Evolutionary conservation across 331 rosid genomes (phyloP), one percentile per base, ranked within the genome.

Genomic region (Erythrophleum ivorense): DNA sequence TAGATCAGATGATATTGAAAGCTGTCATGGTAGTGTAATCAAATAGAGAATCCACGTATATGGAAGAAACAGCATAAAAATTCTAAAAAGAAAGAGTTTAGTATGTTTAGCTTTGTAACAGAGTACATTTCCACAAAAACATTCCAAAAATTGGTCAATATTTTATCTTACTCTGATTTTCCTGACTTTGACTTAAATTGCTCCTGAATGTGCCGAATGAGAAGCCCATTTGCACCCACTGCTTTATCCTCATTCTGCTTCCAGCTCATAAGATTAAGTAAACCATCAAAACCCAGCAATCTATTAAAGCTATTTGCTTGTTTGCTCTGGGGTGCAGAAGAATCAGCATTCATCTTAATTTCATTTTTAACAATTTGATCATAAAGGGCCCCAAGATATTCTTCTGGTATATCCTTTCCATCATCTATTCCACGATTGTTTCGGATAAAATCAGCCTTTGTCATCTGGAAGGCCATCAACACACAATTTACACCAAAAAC

Each of bases 341-440:
- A 88, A 71, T 92, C 96, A 3, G 98, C 92, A 24, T 86, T 94
- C 98, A 96, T 94, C 92, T 94, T 96, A 63, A 96, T 96, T 88
- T 96, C 99, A 83, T 91, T 91, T 89, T 86, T 94, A 76, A 94
- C 95, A 88, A 96, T 94, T 72, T 94, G 93, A 82, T 94, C 97
- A 85, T 94, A 96, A 55, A 96, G 87, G 75, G 87, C 85, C 69
- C 97, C 97, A 40, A 96, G 99, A 88, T 91, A 94, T 87, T 94
- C 99, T 80, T 94, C 98, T 16, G 99, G 84, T 81, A 96, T 80
- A 89, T 96, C 99, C 86, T 96, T 94, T 67, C 99, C 99, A 82
- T 94, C 98, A 80, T 96, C 99, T 83, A 96, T 96, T 73, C 98
- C 98, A 81, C 98, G 95, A 81, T 96, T 96, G 85, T 96, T 96